These are phyloP conservation scores for Phytophthora meadii DNA, from an alignment of 352 stramenopile genomes.

Conservation along the genomic window DNA sequence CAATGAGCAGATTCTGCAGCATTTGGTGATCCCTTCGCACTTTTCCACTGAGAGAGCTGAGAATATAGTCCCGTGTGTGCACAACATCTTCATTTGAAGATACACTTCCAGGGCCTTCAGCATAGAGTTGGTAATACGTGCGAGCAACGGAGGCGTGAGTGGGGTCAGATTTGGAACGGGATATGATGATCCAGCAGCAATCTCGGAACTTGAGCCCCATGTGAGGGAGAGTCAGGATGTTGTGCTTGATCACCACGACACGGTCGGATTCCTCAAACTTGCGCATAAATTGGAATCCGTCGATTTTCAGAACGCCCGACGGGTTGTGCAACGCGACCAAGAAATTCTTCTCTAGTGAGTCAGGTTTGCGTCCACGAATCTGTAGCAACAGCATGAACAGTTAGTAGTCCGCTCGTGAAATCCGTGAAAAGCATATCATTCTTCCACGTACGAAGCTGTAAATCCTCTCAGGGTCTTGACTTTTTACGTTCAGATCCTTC, in stretches of 20 bases:
- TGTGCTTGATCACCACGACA: constrained; percentile 39
- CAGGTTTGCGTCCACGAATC: constrained; percentile 36
- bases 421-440: neutral
- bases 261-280: constrained; percentile 42
- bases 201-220: constrained; percentile 40
- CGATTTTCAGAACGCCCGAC: constrained; percentile 34
- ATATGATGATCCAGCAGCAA: constrained; percentile 46
- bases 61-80: constrained; percentile 36
- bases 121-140: constrained; percentile 43
- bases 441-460: constrained; percentile 41
- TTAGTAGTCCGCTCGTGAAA: neutral
- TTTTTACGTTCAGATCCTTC: constrained; percentile 40
- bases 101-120: constrained; percentile 27
- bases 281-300: constrained; percentile 44
- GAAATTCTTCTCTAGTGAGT: constrained; percentile 50
- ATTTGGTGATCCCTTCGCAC: constrained; percentile 37
- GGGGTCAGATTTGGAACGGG: constrained; percentile 36
- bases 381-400: constrained; percentile 7
- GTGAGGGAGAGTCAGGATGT: constrained; percentile 31
- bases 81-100: constrained; percentile 21
- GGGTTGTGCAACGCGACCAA: constrained; percentile 38
- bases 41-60: constrained; percentile 39
- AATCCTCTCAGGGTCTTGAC: constrained; percentile 40
- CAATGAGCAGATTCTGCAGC: constrained; percentile 41
- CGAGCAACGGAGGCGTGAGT: constrained; percentile 31